Evolutionary conservation across 345 rosid species (phyloP).

Genomic region (Acer negundo): DNA sequence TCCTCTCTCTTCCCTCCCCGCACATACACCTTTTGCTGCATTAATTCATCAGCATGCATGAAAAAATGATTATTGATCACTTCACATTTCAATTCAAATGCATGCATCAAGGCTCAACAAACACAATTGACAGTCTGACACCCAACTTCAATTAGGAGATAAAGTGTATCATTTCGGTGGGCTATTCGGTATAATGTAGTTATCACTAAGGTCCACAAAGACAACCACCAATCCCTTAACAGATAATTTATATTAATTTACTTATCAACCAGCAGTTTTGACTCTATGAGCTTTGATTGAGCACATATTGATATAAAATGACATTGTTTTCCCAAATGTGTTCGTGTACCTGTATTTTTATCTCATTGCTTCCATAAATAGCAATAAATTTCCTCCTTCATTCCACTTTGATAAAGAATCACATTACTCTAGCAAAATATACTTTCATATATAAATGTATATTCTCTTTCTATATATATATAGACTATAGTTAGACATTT

Average conservation of each 20-base stretch:
- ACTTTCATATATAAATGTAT: too few relatives aligned
- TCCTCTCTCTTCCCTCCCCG: constrained; percentile 42
- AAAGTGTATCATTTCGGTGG: not conserved
- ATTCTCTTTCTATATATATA: too few relatives aligned
- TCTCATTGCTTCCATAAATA: too few relatives aligned
- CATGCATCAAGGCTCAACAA: not conserved
- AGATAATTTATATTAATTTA: not conserved
- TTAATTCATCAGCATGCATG: not conserved
- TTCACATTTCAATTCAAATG: not conserved
- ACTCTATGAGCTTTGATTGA: not conserved
- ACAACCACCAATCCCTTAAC: not conserved
- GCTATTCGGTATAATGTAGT: not conserved
- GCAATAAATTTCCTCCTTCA: too few relatives aligned
- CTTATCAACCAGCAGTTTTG: not conserved
- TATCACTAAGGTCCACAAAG: not conserved
- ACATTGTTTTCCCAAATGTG: too few relatives aligned
- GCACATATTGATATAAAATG: too few relatives aligned
- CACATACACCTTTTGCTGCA: constrained; percentile 42
- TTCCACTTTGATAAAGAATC: too few relatives aligned
- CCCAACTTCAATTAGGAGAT: not conserved
- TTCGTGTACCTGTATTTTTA: too few relatives aligned
- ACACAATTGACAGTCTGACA: not conserved
- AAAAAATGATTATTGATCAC: not conserved
- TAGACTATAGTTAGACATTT: too few relatives aligned
- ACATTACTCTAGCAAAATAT: too few relatives aligned